Conservation (phyloP, 345 rosid genomes). For the Draba incana region DNA sequence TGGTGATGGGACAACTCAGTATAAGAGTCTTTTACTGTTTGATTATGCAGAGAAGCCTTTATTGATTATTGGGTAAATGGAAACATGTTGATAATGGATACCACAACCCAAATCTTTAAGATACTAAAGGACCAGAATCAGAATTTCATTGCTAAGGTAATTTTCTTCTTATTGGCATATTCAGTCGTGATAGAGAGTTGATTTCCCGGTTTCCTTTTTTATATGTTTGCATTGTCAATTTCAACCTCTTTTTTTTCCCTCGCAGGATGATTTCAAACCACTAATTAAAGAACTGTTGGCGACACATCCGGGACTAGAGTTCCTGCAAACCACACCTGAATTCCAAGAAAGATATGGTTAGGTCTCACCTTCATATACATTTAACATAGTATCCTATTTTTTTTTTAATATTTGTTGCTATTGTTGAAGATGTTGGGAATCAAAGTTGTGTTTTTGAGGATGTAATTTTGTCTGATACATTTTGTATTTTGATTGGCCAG, state of each 20-base stretch:
- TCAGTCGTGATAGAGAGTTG: neutral
- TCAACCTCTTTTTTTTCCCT: slow-evolving; percentile 4
- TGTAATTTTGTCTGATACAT: slow-evolving; percentile 21
- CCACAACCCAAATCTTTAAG: slow-evolving; percentile 66
- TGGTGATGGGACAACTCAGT: neutral
- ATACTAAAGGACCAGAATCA: slow-evolving; percentile 75
- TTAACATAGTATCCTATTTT: neutral
- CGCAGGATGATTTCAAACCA: slow-evolving; percentile 90
- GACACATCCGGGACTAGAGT: slow-evolving; percentile 97
- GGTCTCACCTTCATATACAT: slow-evolving; percentile 34
- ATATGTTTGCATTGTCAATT: neutral
- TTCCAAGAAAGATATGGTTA: slow-evolving; percentile 99
- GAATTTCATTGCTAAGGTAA: slow-evolving; percentile 74
- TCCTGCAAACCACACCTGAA: slow-evolving; percentile 94
- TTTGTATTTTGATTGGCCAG: slow-evolving; percentile 51
- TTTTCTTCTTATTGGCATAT: slow-evolving; percentile 11
- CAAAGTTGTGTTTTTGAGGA: neutral
- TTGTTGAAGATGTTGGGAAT: slow-evolving; percentile 5
- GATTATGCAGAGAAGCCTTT: slow-evolving; percentile 72
- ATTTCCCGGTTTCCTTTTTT: neutral
- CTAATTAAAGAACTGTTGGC: slow-evolving; percentile 86
- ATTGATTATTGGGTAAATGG: slow-evolving; percentile 78
- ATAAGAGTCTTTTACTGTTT: neutral
- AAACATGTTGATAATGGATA: slow-evolving; percentile 76
- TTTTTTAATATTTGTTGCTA: neutral